Base-by-base conservation (phyloP, 1,284 basidiomycete species). In the Ustilago sp. region DNA sequence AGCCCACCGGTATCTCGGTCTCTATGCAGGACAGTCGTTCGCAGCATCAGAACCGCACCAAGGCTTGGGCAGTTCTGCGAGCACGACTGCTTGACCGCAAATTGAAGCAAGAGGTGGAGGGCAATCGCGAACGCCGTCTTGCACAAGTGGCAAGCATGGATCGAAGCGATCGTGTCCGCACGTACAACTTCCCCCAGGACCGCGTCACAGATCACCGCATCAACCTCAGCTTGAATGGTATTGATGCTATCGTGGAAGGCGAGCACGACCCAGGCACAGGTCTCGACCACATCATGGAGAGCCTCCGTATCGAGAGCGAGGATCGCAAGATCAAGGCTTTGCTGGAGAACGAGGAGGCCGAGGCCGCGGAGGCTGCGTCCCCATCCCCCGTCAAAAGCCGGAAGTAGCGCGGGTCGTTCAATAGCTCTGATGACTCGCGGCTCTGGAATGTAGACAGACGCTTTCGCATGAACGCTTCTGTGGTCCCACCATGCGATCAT, bases 11-110 rank as follows among this genome's bases (percentile, higher is more conserved):
- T 0, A 93, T 98, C 63, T 93, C 92, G 0, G 97, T 99, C 9
- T 95, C 94, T 4, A 98, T 98, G 94, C 97, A 99, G 88, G 96
- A 99, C 81, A 95, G 95, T 74, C 90, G 97, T 9, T 94, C 93
- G 82, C 96, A 99, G 85, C 96, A 99, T 85, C 93, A 94, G 65
- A 86, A 86, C 47, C 83, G 83, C 2, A 69, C 79, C 38, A 82
- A 83, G 54, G 84, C 84, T 19, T 86, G 84, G 82, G 79, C 71
- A 2, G 72, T 86, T 19, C 63, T 86, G 39, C 71, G 83, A 4
- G 84, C 83, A 9, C 58, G 84, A 31, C 66, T 86, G 51, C 57
- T 82, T 17, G 84, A 86, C 53, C 70, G 76, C 15, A 77, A 68
- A 19, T 60, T 85, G 58, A 74, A 77, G 41, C 68, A 79, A 48